A percentile compares a stretch with the other conserved stretches of the same genome.
Evolutionary conservation across 1,284 basidiomycete genomes (phyloP).

Genomic region (Trichosporon inkin): DNA sequence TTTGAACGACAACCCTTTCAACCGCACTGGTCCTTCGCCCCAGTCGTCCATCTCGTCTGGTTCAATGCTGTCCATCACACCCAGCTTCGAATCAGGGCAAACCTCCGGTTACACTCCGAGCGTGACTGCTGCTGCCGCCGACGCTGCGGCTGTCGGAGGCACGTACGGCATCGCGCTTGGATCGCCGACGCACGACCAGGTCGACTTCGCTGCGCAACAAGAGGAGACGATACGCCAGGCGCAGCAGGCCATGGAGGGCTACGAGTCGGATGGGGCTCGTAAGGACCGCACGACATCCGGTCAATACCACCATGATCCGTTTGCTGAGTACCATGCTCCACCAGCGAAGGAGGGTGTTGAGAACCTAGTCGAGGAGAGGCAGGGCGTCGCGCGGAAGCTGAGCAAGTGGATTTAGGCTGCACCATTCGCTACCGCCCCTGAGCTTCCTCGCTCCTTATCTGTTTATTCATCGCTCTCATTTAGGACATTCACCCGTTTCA

Average conservation of each 20-base stretch:
- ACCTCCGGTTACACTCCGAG: neutral
- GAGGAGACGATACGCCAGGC: constrained; percentile 1
- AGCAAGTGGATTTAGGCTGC: constrained; percentile 7
- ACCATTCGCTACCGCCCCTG: neutral
- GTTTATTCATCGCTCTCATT: neutral
- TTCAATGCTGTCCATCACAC: neutral
- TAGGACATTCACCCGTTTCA: neutral
- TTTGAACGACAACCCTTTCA: neutral
- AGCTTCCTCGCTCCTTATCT: neutral
- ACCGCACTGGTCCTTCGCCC: neutral
- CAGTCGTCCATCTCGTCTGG: constrained; percentile 8
- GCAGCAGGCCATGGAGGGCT: constrained; percentile 1
- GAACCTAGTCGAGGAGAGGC: constrained; percentile 12
- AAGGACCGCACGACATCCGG: constrained; percentile 23
- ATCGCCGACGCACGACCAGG: constrained; percentile 23
- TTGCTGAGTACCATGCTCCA: constrained; percentile 31
- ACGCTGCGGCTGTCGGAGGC: constrained; percentile 14
- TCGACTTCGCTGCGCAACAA: constrained; percentile 10
- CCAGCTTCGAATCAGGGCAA: neutral
- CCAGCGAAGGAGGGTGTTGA: constrained; percentile 5
- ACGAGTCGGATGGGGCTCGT: neutral
- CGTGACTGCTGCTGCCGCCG: neutral
- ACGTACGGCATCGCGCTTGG: constrained; percentile 41
- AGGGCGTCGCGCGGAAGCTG: neutral
- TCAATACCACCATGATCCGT: constrained; percentile 34